Conservation (phyloP, 2,329 filamentous ascomycete genomes). For the Cercospora canescens region DNA sequence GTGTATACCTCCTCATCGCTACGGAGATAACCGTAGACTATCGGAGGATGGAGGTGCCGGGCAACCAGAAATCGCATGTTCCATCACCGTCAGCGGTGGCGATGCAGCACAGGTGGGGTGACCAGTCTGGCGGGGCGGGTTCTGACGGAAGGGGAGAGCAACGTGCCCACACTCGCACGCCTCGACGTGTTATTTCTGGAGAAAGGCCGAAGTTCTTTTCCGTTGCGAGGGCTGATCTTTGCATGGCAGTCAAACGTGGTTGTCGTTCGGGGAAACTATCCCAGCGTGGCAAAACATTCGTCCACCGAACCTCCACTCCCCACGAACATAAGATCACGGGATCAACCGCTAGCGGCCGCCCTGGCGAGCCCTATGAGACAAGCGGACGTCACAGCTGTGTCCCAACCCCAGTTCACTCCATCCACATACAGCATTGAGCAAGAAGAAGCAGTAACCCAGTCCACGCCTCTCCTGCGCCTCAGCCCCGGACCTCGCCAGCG, state of each 20-base stretch:
- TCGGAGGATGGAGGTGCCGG: not conserved
- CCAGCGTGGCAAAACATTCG: not conserved
- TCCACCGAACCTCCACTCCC: not conserved
- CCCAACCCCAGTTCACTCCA: not conserved
- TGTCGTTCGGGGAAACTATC: not conserved
- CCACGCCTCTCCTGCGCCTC: not conserved
- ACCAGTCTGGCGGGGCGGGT: not conserved
- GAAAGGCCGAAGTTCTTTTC: not conserved
- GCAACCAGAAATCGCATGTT: not conserved
- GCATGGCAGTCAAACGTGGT: not conserved
- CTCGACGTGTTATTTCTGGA: not conserved
- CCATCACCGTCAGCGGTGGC: not conserved
- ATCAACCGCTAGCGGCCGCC: not conserved
- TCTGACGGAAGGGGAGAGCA: not conserved
- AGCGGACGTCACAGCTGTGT: not conserved
- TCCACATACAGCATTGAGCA: not conserved
- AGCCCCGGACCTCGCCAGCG: not conserved
- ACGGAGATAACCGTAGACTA: not conserved
- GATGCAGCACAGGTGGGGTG: not conserved
- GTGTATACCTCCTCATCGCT: not conserved
- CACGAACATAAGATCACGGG: not conserved
- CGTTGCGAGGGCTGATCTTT: not conserved
- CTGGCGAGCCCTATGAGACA: not conserved
- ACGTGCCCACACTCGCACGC: not conserved
- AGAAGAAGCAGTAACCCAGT: not conserved